Evolutionary conservation across 257 asterid species (phyloP), one percentile per base, ranked within the genome.

Genomic region (Jacaranda mimosifolia): DNA sequence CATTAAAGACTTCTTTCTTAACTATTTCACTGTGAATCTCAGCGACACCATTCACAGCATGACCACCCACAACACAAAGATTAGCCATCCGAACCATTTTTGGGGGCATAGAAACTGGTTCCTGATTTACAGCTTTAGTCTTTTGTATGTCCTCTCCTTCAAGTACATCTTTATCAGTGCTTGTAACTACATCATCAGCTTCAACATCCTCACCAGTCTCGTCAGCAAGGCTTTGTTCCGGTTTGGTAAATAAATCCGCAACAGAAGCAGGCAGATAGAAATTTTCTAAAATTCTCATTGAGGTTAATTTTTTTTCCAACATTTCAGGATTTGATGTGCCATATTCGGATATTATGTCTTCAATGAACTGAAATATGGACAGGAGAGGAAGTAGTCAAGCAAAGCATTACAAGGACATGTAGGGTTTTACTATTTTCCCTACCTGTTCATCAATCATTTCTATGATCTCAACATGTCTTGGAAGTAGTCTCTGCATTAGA

Each of bases 11-110:
- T 70, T 92, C 97, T 15, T 86, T 79, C 83, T 89, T 92, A 75
- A 92, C 96, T 73, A 90, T 90, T 78, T 92, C 92, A 68, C 97
- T 92, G 78, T 92, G 97, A 77, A 90, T 92, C 73, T 85, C 97
- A 68, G 97, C 97, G 75, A 92, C 97, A 39, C 97, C 97, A 80
- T 92, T 92, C 65, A 92, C 97, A 80, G 93, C 87, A 83, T 92
- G 97, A 82, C 97, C 96, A 71, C 94, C 91, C 68, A 90, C 93
- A 77, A 92, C 93, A 83, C 94, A 90, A 49, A 92, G 91, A 82
- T 92, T 92, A 63, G 97, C 97, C 97, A 92, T 92, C 69, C 91
- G 87, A 26, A 92, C 95, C 92, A 86, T 81, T 84, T 90, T 92
- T 56, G 85, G 91, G 39, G 82, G 91, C 49, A 70, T 21, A 59